Evolutionary conservation across 805 yeast species (phyloP).

Genomic region (Metschnikowia koreensis): DNA sequence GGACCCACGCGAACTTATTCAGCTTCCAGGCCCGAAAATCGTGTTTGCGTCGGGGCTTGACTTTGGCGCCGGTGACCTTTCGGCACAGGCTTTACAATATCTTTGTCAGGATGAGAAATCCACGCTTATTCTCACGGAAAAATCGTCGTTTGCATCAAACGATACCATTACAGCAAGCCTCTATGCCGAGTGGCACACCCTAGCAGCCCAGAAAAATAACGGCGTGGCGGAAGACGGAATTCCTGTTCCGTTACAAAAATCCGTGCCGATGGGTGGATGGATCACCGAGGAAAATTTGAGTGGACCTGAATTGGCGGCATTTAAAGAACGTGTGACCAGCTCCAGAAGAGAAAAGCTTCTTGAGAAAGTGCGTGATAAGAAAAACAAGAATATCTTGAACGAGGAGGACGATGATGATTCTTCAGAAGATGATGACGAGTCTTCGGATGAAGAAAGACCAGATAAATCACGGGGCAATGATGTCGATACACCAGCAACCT

Average conservation of each 20-base stretch:
- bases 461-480: neutral
- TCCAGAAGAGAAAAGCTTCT: constrained; percentile 43
- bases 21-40: constrained; percentile 67
- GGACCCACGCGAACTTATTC: constrained; percentile 53
- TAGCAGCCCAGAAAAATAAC: constrained; percentile 32
- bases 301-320: constrained; percentile 51
- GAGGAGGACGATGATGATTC: constrained; percentile 27
- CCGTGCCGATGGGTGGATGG: constrained; percentile 42
- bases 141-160: constrained; percentile 30
- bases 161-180: constrained; percentile 51
- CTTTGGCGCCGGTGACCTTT: constrained; percentile 59
- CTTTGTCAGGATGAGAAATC: constrained; percentile 65
- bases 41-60: constrained; percentile 74
- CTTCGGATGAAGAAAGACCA: constrained; percentile 6
- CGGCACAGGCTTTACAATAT: constrained; percentile 50
- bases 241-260: constrained; percentile 50
- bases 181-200: constrained; percentile 51
- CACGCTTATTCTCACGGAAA: constrained; percentile 74
- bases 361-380: constrained; percentile 42
- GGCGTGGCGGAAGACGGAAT: constrained; percentile 57
- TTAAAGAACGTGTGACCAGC: constrained; percentile 44
- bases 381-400: constrained; percentile 38
- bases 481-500: neutral
- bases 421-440: constrained; percentile 32
- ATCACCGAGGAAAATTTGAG: constrained; percentile 48